phyloP scores from a whole-genome alignment of 140 eudicot genomes.

The Bidens hawaiensis region DNA sequence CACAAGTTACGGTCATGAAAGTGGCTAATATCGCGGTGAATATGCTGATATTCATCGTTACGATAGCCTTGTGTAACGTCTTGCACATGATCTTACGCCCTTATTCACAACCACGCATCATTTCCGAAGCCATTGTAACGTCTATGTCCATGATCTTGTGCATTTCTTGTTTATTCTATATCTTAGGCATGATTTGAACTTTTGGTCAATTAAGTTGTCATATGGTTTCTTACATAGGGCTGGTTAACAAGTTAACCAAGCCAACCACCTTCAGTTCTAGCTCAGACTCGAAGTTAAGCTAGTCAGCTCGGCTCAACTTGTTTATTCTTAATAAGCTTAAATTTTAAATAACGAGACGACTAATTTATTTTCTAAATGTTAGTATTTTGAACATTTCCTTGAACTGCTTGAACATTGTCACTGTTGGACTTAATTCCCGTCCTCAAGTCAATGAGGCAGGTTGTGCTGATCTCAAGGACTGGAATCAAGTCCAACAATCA shows the following conservation, averaged over 20 bases:
- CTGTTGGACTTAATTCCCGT: no score
- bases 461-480: no score
- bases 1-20: slow-evolving; percentile 34
- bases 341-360: no score
- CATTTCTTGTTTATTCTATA: not conserved
- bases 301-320: not conserved
- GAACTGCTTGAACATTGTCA: no score
- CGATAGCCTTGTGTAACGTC: slow-evolving; percentile 56
- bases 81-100: slow-evolving; percentile 61
- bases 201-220: not conserved
- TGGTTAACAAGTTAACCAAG: not conserved
- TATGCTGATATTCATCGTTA: slow-evolving; percentile 57
- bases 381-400: no score
- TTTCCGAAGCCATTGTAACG: slow-evolving; percentile 71
- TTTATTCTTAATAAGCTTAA: not conserved
- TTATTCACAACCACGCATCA: slow-evolving; percentile 71
- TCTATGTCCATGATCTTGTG: slow-evolving; percentile 4
- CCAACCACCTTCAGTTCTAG: not conserved
- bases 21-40: slow-evolving; percentile 59
- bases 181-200: no score
- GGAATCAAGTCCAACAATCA: no score
- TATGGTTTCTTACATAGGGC: not conserved
- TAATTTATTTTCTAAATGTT: no score
- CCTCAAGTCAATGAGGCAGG: no score
- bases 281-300: not conserved